phyloP scores from a whole-genome alignment of 2,329 filamentous ascomycete genomes.

The Aspergillus thermomutatus region DNA sequence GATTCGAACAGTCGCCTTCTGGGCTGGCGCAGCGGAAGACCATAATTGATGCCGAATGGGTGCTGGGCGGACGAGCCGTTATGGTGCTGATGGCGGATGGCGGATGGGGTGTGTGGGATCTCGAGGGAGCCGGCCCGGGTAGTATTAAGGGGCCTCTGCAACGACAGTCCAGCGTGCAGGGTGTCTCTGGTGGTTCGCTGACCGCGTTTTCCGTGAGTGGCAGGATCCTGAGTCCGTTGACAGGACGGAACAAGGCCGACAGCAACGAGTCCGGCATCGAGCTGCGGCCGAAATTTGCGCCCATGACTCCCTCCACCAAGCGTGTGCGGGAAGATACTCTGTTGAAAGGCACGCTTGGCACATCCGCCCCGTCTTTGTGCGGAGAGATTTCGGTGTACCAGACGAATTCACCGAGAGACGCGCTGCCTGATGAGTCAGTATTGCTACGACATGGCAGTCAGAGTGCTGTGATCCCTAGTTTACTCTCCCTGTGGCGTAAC shows the following conservation, averaged over 20 bases:
- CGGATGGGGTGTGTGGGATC: constrained; percentile 50
- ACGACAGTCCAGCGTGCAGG: constrained; percentile 36
- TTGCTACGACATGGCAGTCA: constrained; percentile 42
- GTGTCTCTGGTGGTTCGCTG: constrained; percentile 39
- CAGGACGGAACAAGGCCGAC: constrained; percentile 20
- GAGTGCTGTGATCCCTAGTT: constrained; percentile 41
- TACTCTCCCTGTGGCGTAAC: constrained; percentile 44
- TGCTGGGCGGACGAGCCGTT: constrained; percentile 42
- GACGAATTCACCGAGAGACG: constrained; percentile 32
- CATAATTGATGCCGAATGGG: constrained; percentile 46
- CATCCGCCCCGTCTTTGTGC: constrained; percentile 29
- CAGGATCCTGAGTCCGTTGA: constrained; percentile 30
- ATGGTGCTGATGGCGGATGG: constrained; percentile 46
- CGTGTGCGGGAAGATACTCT: constrained; percentile 44
- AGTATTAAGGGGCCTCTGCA: constrained; percentile 37
- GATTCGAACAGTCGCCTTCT: constrained; percentile 33
- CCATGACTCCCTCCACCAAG: constrained; percentile 48
- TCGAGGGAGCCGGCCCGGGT: constrained; percentile 44
- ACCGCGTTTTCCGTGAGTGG: constrained; percentile 43
- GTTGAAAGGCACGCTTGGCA: constrained; percentile 35
- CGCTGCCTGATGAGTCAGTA: constrained; percentile 42
- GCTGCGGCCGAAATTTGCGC: constrained; percentile 39
- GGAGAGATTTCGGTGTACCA: constrained; percentile 43
- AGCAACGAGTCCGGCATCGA: constrained; percentile 23
- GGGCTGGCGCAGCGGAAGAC: constrained; percentile 37